Evolutionary conservation across 805 yeast species (phyloP).

Genomic region (Yarrowia porcina): DNA sequence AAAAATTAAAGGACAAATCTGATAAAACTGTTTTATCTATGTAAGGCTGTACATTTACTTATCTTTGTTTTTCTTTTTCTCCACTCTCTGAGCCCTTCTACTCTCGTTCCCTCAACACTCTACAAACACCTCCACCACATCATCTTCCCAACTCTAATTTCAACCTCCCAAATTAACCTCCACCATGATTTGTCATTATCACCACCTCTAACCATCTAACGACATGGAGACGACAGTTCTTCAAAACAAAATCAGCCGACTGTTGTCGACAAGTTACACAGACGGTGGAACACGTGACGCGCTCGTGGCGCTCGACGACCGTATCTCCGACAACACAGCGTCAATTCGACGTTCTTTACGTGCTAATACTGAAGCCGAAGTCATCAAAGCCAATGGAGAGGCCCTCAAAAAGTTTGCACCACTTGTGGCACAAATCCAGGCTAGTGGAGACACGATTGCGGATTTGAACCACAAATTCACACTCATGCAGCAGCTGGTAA

Average conservation of each 20-base stretch:
- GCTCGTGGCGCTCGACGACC: slow-evolving; percentile 35
- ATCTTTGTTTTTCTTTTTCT: not conserved
- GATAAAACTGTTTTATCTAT: too few relatives aligned
- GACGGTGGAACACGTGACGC: slow-evolving; percentile 38
- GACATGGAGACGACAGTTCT: slow-evolving; percentile 27
- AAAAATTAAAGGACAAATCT: too few relatives aligned
- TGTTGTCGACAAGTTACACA: slow-evolving; percentile 38
- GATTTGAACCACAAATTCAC: slow-evolving; percentile 28
- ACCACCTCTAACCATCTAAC: not conserved
- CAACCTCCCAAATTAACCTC: slow-evolving; percentile 14
- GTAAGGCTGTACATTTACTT: too few relatives aligned
- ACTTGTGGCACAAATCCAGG: slow-evolving; percentile 34
- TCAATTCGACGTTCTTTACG: slow-evolving; percentile 38
- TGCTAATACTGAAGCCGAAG: slow-evolving; percentile 38
- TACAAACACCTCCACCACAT: not conserved
- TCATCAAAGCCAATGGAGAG: slow-evolving; percentile 36
- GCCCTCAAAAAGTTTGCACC: slow-evolving; percentile 39
- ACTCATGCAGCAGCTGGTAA: slow-evolving; percentile 32
- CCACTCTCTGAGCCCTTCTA: not conserved
- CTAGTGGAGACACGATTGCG: slow-evolving; percentile 32
- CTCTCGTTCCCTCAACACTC: not conserved
- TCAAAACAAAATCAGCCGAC: slow-evolving; percentile 32
- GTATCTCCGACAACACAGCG: slow-evolving; percentile 36
- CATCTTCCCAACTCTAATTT: not conserved
- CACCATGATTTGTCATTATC: slow-evolving; percentile 2